phyloP scores from a whole-genome alignment of 2,329 filamentous ascomycete genomes.

The Sporothrix mexicana region DNA sequence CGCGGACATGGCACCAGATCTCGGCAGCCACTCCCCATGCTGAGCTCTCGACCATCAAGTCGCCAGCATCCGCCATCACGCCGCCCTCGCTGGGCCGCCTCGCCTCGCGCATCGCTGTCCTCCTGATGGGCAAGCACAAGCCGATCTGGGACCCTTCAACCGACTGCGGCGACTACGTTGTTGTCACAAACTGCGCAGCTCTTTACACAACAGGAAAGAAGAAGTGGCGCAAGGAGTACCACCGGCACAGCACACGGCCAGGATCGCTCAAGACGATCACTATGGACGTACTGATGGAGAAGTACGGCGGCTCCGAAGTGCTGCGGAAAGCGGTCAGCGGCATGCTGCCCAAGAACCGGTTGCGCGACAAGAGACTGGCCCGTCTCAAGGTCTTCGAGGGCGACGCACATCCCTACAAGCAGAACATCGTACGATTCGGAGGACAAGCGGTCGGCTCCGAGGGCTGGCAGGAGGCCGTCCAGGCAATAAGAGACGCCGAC shows the following conservation, averaged over 20 bases:
- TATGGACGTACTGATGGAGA: slow-evolving; percentile 93
- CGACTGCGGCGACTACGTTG: slow-evolving; percentile 98
- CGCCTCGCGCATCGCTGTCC: slow-evolving; percentile 81
- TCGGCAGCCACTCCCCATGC: slow-evolving; percentile 72
- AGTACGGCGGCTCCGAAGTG: slow-evolving; percentile 92
- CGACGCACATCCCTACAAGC: slow-evolving; percentile 86
- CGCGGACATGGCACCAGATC: slow-evolving; percentile 88
- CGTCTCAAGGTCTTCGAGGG: slow-evolving; percentile 96
- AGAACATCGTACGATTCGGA: slow-evolving; percentile 79
- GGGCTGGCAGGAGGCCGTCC: slow-evolving; percentile 60
- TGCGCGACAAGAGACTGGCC: slow-evolving; percentile 85
- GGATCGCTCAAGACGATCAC: slow-evolving; percentile 86
- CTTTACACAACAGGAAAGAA: slow-evolving; percentile 91
- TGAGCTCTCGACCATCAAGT: slow-evolving; percentile 60
- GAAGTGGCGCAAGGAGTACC: slow-evolving; percentile 92
- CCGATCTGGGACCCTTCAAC: slow-evolving; percentile 96
- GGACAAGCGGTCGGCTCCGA: slow-evolving; percentile 61
- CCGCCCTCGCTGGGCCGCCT: slow-evolving; percentile 86
- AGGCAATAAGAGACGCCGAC: slow-evolving; percentile 53
- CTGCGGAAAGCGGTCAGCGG: slow-evolving; percentile 90
- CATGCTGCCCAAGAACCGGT: slow-evolving; percentile 96
- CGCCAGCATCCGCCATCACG: slow-evolving; percentile 58
- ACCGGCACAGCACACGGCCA: slow-evolving; percentile 89
- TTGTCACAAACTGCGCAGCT: slow-evolving; percentile 86
- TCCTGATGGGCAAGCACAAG: slow-evolving; percentile 99